Evolutionary conservation across 768 basidiomycete genomes (phyloP).

Genomic region (Lactarius quietus): DNA sequence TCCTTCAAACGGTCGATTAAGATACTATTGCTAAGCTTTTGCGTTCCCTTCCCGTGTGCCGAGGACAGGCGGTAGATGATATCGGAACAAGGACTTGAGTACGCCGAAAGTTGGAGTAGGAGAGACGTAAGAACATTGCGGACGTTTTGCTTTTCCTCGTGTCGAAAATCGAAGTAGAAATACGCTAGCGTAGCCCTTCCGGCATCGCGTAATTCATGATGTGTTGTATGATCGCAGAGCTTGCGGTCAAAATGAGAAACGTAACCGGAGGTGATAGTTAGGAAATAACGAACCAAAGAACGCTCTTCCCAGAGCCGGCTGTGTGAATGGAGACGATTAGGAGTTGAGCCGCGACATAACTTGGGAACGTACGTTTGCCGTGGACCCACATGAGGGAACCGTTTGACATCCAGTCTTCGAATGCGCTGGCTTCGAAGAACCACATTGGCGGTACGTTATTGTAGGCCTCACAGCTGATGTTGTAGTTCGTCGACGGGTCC

Average conservation of each 20-base stretch:
- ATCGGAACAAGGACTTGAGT: neutral
- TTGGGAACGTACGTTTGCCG: neutral
- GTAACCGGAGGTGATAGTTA: neutral
- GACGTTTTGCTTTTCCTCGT: neutral
- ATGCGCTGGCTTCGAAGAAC: neutral
- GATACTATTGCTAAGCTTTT: neutral
- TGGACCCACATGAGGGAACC: neutral
- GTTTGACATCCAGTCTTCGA: neutral
- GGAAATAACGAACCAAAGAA: neutral
- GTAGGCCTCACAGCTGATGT: neutral
- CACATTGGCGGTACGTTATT: neutral
- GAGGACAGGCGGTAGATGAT: neutral
- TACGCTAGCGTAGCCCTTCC: neutral
- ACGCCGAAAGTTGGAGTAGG: neutral
- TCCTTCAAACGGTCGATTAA: neutral
- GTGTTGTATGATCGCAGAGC: neutral
- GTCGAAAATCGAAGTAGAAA: neutral
- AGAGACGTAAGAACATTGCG: neutral
- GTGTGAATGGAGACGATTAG: neutral
- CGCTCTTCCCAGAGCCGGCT: neutral
- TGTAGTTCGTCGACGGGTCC: neutral
- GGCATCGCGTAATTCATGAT: neutral
- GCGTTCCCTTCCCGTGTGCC: neutral
- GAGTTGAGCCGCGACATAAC: neutral
- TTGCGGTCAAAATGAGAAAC: neutral